phyloP scores from a whole-genome alignment of 352 stramenopile genomes.

The Phytophthora meadii region DNA sequence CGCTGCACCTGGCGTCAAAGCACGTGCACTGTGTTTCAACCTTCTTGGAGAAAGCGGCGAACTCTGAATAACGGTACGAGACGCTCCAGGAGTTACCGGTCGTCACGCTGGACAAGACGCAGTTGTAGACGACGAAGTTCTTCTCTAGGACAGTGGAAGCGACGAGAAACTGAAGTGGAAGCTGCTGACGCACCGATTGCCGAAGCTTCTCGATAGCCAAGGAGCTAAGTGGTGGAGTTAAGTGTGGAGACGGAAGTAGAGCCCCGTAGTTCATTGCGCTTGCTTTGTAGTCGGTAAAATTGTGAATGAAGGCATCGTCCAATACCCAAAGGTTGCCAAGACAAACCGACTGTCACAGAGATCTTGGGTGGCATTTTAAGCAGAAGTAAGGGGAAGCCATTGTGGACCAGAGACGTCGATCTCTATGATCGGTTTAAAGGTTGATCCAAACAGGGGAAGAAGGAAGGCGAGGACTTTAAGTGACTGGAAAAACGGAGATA shows the following conservation, averaged over 20 bases:
- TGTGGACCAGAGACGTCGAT: too few relatives aligned
- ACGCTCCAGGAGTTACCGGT: conserved; percentile 51
- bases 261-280: conserved; percentile 24
- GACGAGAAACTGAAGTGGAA: conserved; percentile 56
- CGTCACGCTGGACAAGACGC: conserved; percentile 46
- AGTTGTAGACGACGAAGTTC: conserved; percentile 57
- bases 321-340: neutral
- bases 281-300: conserved; percentile 14
- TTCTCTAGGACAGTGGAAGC: conserved; percentile 38
- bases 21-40: conserved; percentile 61
- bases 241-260: conserved; percentile 3
- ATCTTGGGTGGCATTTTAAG: conserved; percentile 1
- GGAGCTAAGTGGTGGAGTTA: conserved; percentile 19
- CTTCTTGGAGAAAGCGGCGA: conserved; percentile 53
- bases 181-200: conserved; percentile 34
- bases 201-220: conserved; percentile 43
- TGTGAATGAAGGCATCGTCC: conserved; percentile 10
- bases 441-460: too few relatives aligned
- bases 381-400: too few relatives aligned
- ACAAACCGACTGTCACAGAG: conserved; percentile 13
- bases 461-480: too few relatives aligned
- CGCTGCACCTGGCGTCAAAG: conserved; percentile 50
- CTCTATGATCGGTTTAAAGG: too few relatives aligned
- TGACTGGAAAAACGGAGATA: too few relatives aligned
- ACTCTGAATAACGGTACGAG: conserved; percentile 68